phyloP scores from a whole-genome alignment of 305 asterid species.

The Lippia alba region DNA sequence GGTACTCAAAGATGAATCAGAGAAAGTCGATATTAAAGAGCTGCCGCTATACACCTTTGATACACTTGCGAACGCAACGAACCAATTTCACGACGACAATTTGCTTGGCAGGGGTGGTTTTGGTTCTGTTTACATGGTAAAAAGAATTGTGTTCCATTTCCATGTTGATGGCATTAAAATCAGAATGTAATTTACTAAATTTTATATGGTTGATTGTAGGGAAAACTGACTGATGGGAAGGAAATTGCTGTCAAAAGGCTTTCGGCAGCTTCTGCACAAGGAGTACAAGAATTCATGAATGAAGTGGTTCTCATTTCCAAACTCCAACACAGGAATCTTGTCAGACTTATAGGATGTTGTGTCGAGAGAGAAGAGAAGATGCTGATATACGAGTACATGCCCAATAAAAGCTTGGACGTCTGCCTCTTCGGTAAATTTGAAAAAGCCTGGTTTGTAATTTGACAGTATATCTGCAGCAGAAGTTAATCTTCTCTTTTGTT shows the following conservation, averaged over 20 bases:
- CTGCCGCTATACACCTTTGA: slow-evolving; percentile 50
- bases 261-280: slow-evolving; percentile 45
- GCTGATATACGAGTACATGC: slow-evolving; percentile 37
- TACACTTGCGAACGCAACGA: slow-evolving; percentile 50
- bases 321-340: slow-evolving; percentile 51
- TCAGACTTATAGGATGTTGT: slow-evolving; percentile 47
- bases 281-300: slow-evolving; percentile 47
- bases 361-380: slow-evolving; percentile 42
- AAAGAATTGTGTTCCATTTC: not conserved
- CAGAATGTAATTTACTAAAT: slow-evolving; percentile 6
- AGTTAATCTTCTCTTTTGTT: not conserved
- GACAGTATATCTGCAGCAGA: not conserved
- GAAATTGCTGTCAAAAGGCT: slow-evolving; percentile 60
- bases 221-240: slow-evolving; percentile 45
- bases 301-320: slow-evolving; percentile 49
- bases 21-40: slow-evolving; percentile 45
- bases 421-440: slow-evolving; percentile 41
- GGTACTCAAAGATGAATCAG: slow-evolving; percentile 40
- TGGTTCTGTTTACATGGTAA: slow-evolving; percentile 63
- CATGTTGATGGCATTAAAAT: not conserved
- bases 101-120: slow-evolving; percentile 66
- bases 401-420: slow-evolving; percentile 38
- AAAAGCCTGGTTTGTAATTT: not conserved
- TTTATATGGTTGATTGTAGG: slow-evolving; percentile 28
- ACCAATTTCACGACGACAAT: slow-evolving; percentile 40